These are phyloP conservation scores for Penicillium arizonense DNA, from an alignment of 495 filamentous ascomycete genomes.

Conservation along the genomic window DNA sequence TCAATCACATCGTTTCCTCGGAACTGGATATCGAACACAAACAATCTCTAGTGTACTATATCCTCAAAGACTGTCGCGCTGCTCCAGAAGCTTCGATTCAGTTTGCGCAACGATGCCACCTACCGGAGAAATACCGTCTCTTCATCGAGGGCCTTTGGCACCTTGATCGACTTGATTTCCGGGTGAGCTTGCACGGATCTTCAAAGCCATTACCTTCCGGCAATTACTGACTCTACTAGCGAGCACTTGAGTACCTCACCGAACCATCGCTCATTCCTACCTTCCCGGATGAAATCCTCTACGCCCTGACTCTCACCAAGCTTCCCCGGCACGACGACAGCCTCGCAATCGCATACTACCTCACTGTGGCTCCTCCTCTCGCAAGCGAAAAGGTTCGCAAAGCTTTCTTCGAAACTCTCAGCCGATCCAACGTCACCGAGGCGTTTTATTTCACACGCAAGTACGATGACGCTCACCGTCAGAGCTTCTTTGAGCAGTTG, in stretches of 20 bases:
- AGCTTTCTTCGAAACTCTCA: conserved; percentile 64
- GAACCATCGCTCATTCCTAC: conserved; percentile 75
- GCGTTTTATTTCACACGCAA: conserved; percentile 71
- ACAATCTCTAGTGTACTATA: conserved; percentile 75
- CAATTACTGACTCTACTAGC: conserved; percentile 36
- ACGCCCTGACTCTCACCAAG: conserved; percentile 59
- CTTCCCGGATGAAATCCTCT: conserved; percentile 77
- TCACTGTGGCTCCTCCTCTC: conserved; percentile 65
- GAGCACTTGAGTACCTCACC: conserved; percentile 68
- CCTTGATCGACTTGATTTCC: conserved; percentile 69
- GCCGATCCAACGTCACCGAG: conserved; percentile 64
- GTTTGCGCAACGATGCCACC: conserved; percentile 55
- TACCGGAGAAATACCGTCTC: conserved; percentile 67
- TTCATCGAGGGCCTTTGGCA: conserved; percentile 82
- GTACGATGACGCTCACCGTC: conserved; percentile 58
- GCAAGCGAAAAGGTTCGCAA: conserved; percentile 55
- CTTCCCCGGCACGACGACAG: conserved; percentile 59
- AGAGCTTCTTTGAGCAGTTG: conserved; percentile 63
- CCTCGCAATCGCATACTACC: conserved; percentile 73
- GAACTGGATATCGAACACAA: conserved; percentile 67
- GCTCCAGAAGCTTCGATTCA: conserved; percentile 45
- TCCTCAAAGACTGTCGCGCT: conserved; percentile 70
- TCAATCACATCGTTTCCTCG: conserved; percentile 59
- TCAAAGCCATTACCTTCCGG: not conserved
- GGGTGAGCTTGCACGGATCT: conserved; percentile 33